Evolutionary conservation across 2,329 filamentous ascomycete genomes (phyloP), one percentile per base, ranked within the genome.

Genomic region (Canariomyces notabilis): DNA sequence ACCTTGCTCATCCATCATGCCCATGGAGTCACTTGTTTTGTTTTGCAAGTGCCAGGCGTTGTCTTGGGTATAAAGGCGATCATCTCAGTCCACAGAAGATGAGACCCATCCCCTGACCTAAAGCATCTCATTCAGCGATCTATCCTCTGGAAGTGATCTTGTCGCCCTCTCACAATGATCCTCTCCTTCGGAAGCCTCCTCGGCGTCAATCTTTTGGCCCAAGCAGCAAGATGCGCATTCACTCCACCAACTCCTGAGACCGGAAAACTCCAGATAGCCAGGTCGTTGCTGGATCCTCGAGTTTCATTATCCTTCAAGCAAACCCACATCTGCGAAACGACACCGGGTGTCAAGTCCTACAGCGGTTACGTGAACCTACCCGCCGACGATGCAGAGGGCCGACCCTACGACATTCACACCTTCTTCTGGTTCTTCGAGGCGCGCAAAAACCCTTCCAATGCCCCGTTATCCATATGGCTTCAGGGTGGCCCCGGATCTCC

Each of bases 351-450:
- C 29, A 55, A 57, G 34, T 40, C 49, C 0, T 55, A 54, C 48
- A 51, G 49, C 23, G 54, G 54, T 11, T 57, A 55, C 29, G 46
- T 57, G 22, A 48, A 55, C 18, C 29, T 57, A 15, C 54, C 54
- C 2, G 38, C 42, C 12, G 48, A 41, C 33, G 15, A 50, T 6
- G 26, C 40, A 14, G 45, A 42, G 15, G 39, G 47, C 19, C 48
- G 41, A 4, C 46, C 37, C 1, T 51, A 49, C 49, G 33, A 48
- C 18, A 45, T 52, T n/a, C 46, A 49, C 44, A 52, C 43, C 6
- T 56, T 50, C 42, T 56, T 56, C 39, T 56, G 53, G 51, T 56
- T 54, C 42, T 56, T 56, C 31, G 52, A 58, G 32, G 46, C 57
- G 0, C 44, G 54, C 2, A 52, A 55, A 16, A 29, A 55, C 29